These are phyloP conservation scores for Pontederia crassipes DNA, from an alignment of 176 grass and related monocot species.

Conservation along the genomic window DNA sequence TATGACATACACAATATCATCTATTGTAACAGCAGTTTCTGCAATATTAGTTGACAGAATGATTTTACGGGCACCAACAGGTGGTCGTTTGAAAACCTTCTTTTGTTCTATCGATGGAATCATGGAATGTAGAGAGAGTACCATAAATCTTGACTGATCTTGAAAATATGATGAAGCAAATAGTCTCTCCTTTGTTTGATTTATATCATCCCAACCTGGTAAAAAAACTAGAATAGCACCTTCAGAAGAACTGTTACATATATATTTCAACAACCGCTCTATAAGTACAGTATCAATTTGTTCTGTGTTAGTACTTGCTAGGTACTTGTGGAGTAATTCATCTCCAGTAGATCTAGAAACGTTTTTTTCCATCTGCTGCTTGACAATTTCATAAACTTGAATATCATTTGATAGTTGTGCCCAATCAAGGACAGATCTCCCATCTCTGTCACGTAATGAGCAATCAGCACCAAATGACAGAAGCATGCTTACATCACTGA, in stretches of 20 bases:
- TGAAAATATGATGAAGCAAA: constrained; percentile 56
- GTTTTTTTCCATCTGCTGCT: constrained; percentile 54
- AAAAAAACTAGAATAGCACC: constrained; percentile 91
- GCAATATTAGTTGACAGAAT: constrained; percentile 97
- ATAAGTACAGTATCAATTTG: constrained; percentile 76
- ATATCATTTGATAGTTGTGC: constrained; percentile 66
- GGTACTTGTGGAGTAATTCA: constrained; percentile 68
- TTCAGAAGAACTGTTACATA: constrained; percentile 66
- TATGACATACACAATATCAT: constrained; percentile 94
- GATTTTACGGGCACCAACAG: constrained; percentile 73
- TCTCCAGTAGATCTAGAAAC: constrained; percentile 46
- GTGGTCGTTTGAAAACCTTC: constrained; percentile 74
- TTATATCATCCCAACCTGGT: constrained; percentile 99
- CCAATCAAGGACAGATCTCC: constrained; percentile 63
- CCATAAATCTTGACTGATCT: constrained; percentile 56
- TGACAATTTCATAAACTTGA: constrained; percentile 58
- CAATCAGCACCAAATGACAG: constrained; percentile 89
- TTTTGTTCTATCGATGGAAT: constrained; percentile 81
- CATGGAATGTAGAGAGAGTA: constrained; percentile 89
- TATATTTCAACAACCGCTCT: constrained; percentile 56
- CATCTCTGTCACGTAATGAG: constrained; percentile 51
- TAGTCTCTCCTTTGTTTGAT: constrained; percentile 63
- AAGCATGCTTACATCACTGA: constrained; percentile 83
- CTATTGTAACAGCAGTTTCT: constrained; percentile 93
- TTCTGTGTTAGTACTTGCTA: constrained; percentile 59